Conservation (phyloP, 352 stramenopile genomes). For the Pythium pyrilobum region DNA sequence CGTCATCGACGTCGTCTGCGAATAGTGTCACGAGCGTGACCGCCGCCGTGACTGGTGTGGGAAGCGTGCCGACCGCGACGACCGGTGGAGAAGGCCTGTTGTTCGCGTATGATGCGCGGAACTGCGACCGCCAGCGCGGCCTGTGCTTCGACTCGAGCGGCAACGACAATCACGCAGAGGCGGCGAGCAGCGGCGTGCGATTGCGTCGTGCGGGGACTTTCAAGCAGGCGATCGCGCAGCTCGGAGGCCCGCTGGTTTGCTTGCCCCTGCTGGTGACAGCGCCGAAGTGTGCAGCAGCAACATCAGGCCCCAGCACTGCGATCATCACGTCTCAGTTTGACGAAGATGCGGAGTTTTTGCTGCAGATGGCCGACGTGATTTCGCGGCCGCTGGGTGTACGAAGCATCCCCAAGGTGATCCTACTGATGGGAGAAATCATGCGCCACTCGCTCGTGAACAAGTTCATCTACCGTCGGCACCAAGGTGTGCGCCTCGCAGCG, state of each 20-base stretch:
- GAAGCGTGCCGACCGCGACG: neutral
- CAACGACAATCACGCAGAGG: conserved; percentile 30
- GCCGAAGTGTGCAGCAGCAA: neutral
- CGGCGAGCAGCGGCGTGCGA: conserved; percentile 23
- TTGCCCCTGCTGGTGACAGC: conserved; percentile 28
- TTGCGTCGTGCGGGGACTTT: conserved; percentile 28
- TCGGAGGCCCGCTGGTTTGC: conserved; percentile 33
- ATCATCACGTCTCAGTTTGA: conserved; percentile 46
- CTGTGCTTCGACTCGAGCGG: conserved; percentile 39
- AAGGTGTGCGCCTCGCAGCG: conserved; percentile 66
- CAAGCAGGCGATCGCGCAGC: conserved; percentile 34
- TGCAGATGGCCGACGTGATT: conserved; percentile 71
- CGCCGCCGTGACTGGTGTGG: conserved; percentile 5
- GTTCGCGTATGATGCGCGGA: conserved; percentile 36
- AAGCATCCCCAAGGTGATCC: conserved; percentile 69
- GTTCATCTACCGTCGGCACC: conserved; percentile 76
- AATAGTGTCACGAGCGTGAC: neutral
- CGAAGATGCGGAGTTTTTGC: conserved; percentile 67
- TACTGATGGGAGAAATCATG: conserved; percentile 81
- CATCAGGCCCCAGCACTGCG: neutral
- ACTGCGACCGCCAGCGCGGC: conserved; percentile 25
- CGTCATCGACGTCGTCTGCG: conserved; percentile 23
- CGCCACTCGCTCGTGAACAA: conserved; percentile 85
- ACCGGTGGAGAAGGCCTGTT: conserved; percentile 25
- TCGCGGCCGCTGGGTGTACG: conserved; percentile 59